A percentile compares a stretch with the other conserved stretches of the same genome.
Conservation (phyloP, 257 asterid genomes). For the Solanum lycopersicoides region DNA sequence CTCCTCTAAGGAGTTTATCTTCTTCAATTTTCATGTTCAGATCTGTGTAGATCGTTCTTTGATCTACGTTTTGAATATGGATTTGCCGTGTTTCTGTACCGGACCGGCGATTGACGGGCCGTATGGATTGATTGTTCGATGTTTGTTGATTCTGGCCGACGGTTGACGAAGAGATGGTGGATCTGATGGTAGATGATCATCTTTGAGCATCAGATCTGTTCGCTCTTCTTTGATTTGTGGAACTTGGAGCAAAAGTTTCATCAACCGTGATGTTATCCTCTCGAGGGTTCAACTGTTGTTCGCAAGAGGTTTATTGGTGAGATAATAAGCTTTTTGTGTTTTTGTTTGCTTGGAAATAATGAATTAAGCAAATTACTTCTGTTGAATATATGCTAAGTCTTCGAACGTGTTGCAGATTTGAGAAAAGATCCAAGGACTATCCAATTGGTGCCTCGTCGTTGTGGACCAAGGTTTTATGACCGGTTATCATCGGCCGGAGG, state of each 20-base stretch:
- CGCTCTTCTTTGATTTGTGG: background rate
- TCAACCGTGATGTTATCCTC: background rate
- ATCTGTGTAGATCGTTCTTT: constrained; percentile 10
- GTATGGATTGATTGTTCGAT: background rate
- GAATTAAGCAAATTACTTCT: background rate
- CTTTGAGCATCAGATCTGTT: background rate
- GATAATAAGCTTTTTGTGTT: background rate
- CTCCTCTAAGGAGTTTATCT: background rate
- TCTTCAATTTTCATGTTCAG: background rate
- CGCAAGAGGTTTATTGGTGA: background rate
- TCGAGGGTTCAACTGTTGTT: background rate
- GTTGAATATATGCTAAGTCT: background rate
- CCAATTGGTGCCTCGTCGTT: background rate
- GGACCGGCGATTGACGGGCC: no score
- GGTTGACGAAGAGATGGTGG: background rate
- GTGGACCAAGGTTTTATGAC: background rate
- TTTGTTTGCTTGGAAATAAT: background rate
- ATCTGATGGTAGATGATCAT: background rate
- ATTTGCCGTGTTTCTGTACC: background rate
- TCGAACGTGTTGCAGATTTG: background rate
- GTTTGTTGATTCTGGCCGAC: background rate
- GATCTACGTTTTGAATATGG: constrained; percentile 25
- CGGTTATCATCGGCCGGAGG: background rate
- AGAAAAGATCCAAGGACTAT: background rate
- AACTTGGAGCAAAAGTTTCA: background rate